Base-by-base conservation (phyloP, 1,139 yeast species). In the Diutina siamensis region DNA sequence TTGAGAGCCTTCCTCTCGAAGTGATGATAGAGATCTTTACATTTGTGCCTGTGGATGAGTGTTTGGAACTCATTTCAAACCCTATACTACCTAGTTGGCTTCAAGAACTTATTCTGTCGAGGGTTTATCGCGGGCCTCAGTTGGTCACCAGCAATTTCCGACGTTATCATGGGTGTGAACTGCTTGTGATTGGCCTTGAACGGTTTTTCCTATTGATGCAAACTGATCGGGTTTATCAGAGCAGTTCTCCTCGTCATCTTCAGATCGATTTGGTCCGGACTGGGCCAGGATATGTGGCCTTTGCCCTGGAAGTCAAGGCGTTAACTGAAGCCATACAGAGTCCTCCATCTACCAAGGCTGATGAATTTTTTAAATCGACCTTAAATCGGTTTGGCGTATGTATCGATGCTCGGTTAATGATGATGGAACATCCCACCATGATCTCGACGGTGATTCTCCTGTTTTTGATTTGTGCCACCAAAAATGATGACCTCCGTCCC, bases 341-440 rank as follows among this genome's bases (percentile, higher is more conserved):
- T 21, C 40, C 40, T 2, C 28, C 15, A 3, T 15, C n/a, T 12
- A n/a, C 4, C 10, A 15, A 12, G 10, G 40, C 18, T 13, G 17
- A 20, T 9, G 9, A 12, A 15, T 36, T 20, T 10, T 21, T 36
- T n/a, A 13, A 21, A 4, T 4, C 12, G 5, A n/a, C 28, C 4
- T 17, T 35, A 18, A 13, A 22, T 2, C 28, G 12, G 28, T 36
- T 22, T 25, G 13, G 10, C 18, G 18, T 20, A 4, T 22, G n/a
- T 10, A 21, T 36, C 17, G 28, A 36, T 4, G 40, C 40, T 5
- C 15, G 18, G 10, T 25, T 36, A 3, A 36, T 36, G 40, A 15
- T 36, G 15, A n/a, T 36, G 40, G 40, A 36, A 20, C 20, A 36
- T 15, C 40, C 40, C 13, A 36, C 40, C 13, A 15, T 20, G 28